Percentiles rank a stretch among this genome's conserved stretches.
Evolutionary conservation across 495 filamentous ascomycete species (phyloP).

Genomic region (Talaromyces trachyspermus): DNA sequence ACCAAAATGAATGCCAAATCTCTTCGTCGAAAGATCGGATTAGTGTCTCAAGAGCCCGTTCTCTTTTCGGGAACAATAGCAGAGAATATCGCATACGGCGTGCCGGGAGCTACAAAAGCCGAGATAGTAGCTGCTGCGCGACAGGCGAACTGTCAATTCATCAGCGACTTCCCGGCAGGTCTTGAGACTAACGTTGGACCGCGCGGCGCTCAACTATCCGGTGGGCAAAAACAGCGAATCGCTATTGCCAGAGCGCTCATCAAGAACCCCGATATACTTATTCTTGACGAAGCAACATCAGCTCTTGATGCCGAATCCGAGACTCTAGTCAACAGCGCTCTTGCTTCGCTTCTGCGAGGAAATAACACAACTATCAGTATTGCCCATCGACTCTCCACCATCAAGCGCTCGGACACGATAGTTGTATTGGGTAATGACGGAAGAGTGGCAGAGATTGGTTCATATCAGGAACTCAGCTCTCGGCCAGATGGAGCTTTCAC

Average conservation of each 20-base stretch:
- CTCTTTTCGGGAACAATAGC: conserved; percentile 93
- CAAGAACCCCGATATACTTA: conserved; percentile 92
- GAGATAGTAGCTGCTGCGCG: conserved; percentile 83
- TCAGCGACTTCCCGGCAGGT: conserved; percentile 92
- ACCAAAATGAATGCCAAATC: conserved; percentile 85
- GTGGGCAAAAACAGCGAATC: conserved; percentile 96
- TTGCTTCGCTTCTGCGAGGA: conserved; percentile 69
- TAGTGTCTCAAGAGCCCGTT: conserved; percentile 92
- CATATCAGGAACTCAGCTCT: conserved; percentile 66
- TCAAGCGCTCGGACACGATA: conserved; percentile 88
- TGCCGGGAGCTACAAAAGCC: conserved; percentile 64
- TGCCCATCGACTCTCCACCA: conserved; percentile 88
- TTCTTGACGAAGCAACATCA: conserved; percentile 89
- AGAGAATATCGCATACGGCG: conserved; percentile 93
- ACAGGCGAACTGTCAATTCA: conserved; percentile 95
- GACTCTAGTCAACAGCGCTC: conserved; percentile 86
- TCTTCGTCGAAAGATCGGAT: conserved; percentile 86
- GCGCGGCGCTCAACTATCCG: conserved; percentile 86
- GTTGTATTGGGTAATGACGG: conserved; percentile 82
- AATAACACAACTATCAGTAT: conserved; percentile 95
- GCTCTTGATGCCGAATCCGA: conserved; percentile 97
- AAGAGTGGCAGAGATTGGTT: conserved; percentile 81
- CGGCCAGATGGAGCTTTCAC: conserved; percentile 76
- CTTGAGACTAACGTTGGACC: conserved; percentile 91
- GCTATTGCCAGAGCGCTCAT: conserved; percentile 92